Base-by-base conservation (phyloP, 2,329 filamentous ascomycete species). In the Talaromyces piceae region DNA sequence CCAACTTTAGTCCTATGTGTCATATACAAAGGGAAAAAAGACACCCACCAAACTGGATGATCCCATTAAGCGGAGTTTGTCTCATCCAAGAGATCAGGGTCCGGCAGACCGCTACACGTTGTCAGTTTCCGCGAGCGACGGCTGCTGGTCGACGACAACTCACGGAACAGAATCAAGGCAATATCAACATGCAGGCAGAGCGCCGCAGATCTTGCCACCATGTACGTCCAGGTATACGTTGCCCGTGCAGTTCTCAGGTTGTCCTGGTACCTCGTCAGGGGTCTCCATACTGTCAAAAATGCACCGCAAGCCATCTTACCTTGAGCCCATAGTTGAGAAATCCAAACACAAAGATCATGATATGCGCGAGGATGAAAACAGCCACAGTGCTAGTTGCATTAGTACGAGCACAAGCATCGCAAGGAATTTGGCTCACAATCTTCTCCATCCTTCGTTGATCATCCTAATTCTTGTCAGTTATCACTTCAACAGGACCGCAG, bases 361-460 rank as follows among this genome's bases (percentile, higher is more conserved):
- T 75, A 69, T 93, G 88, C 30, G 87, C 71, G 41, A 86, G 65
- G 61, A 86, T 78, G 69, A 91, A 93, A 47, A 87, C 75, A 59
- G 84, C 83, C 53, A 91, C 86, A 62, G 90, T 88, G 60, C 86
- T 88, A 59, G 3, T 6, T 33, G 20, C 47, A 22, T 30, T n/a
- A 47, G n/a, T 22, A 41, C n/a, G 12, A 47, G 39, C 31, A 39
- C 44, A 27, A 12, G 22, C 22, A 5, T 7, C 26, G 41, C 1
- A 5, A 45, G 45, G 48, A 25, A n/a, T 30, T 41, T 23, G 39
- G 16, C 50, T 79, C 84, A 89, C 82, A 91, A 77, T 81, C 86
- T 77, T 65, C 86, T 79, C 67, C 89, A 90, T 54, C 88, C 88
- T 66, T 91, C 88, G 66, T 91, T 91, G 55, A 91, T 85, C 87